These are phyloP conservation scores for Mikania micrantha DNA, from an alignment of 129 eudicot species.

Conservation along the genomic window DNA sequence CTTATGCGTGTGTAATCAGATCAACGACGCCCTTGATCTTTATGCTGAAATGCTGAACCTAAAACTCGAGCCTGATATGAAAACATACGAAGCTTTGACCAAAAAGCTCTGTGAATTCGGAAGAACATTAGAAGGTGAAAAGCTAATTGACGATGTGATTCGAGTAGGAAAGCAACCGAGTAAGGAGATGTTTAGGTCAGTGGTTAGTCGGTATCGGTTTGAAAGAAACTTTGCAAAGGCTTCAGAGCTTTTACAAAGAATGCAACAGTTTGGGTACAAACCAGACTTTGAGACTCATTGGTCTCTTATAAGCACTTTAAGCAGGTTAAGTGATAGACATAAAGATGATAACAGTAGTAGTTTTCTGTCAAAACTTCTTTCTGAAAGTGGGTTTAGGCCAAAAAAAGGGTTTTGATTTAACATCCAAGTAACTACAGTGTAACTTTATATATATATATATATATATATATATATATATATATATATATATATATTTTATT, in stretches of 20 bases:
- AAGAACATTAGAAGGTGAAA: conserved; percentile 51
- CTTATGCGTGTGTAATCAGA: conserved; percentile 24
- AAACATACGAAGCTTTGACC: conserved; percentile 43
- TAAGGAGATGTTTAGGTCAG: conserved; percentile 41
- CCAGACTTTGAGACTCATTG: conserved; percentile 87
- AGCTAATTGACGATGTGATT: conserved; percentile 43
- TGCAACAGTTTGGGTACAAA: conserved; percentile 73
- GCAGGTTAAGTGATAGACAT: conserved; percentile 37
- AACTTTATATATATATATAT: too few species aligned
- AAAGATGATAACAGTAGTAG: conserved; percentile 18
- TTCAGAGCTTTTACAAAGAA: conserved; percentile 42
- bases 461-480: too few species aligned
- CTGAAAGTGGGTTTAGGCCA: conserved; percentile 49
- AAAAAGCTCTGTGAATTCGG: conserved; percentile 43
- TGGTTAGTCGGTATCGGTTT: conserved; percentile 46
- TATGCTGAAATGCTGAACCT: conserved; percentile 60
- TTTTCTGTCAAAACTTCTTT: conserved; percentile 71
- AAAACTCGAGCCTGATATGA: conserved; percentile 45
- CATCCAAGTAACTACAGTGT: conserved; percentile 15
- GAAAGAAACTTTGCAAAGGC: conserved; percentile 56
- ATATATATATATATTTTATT: too few species aligned
- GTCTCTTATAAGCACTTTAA: conserved; percentile 72
- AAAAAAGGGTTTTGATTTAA: conserved; percentile 19
- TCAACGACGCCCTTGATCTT: conserved; percentile 55
- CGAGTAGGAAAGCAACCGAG: conserved; percentile 44